phyloP scores from a whole-genome alignment of 2,329 filamentous ascomycete genomes.

The Apiospora koreana region DNA sequence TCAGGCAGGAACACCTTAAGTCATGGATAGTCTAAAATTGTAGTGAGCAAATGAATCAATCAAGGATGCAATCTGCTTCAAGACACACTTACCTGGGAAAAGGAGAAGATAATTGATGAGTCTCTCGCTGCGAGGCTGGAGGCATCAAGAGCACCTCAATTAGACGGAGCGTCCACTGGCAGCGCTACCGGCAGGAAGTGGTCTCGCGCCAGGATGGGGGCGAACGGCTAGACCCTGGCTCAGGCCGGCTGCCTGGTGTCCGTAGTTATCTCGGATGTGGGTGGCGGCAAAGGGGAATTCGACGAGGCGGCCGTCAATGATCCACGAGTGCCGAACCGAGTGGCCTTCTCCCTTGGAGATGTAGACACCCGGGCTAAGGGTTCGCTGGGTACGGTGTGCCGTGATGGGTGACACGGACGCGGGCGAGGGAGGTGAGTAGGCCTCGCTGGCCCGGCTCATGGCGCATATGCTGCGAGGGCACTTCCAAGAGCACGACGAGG shows the following conservation, averaged over 20 bases:
- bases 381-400: slow-evolving; percentile 13
- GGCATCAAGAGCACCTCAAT: background rate
- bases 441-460: slow-evolving; percentile 8
- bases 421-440: background rate
- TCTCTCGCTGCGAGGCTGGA: background rate
- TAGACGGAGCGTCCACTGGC: background rate
- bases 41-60: background rate
- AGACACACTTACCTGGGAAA: background rate
- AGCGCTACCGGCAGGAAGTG: background rate
- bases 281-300: slow-evolving; percentile 14
- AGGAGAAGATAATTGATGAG: background rate
- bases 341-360: slow-evolving; percentile 18
- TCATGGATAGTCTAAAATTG: background rate
- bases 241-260: slow-evolving; percentile 2
- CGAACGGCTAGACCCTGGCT: slow-evolving; percentile 1
- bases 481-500: background rate
- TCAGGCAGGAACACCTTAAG: background rate
- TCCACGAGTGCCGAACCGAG: slow-evolving; percentile 17
- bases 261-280: background rate
- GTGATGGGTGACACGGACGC: slow-evolving; percentile 12
- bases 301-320: slow-evolving; percentile 16
- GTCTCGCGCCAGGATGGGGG: slow-evolving; percentile 2
- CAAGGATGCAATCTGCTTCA: background rate
- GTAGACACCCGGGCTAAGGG: slow-evolving; percentile 16
- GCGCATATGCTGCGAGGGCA: slow-evolving; percentile 1